These are phyloP conservation scores for Globisporangium apiculatum DNA, from an alignment of 352 stramenopile genomes.

Conservation along the genomic window DNA sequence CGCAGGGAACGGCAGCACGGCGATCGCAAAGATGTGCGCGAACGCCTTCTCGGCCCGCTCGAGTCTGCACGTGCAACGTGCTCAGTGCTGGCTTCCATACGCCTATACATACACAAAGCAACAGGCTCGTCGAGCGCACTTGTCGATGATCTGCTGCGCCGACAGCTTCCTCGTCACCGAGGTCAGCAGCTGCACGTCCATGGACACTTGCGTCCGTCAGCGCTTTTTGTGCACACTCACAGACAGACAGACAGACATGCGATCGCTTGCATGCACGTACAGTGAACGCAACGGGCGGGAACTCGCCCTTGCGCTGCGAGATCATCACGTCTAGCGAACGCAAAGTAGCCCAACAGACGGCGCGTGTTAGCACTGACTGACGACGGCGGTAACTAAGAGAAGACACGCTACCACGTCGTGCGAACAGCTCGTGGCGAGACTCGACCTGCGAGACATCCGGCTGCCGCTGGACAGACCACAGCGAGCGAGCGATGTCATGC, in stretches of 20 bases:
- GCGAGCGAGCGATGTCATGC: neutral
- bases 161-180: slow-evolving; percentile 29
- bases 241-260: neutral
- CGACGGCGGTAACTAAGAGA: too few species aligned
- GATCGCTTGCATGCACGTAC: slow-evolving; percentile 15
- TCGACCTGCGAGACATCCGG: slow-evolving; percentile 40
- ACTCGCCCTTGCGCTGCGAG: slow-evolving; percentile 59
- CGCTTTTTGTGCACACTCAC: neutral
- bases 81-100: too few species aligned
- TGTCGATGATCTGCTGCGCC: slow-evolving; percentile 34
- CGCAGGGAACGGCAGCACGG: slow-evolving; percentile 33
- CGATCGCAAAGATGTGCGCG: slow-evolving; percentile 40
- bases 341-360: too few species aligned
- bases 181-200: slow-evolving; percentile 5
- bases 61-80: slow-evolving; percentile 17
- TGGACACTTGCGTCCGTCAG: too few species aligned
- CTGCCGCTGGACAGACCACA: slow-evolving; percentile 21
- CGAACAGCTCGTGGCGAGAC: neutral
- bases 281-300: slow-evolving; percentile 65
- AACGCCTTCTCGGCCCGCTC: slow-evolving; percentile 58
- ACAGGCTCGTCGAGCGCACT: slow-evolving; percentile 12
- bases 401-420: neutral
- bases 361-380: too few species aligned
- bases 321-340: slow-evolving; percentile 61
- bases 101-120: too few species aligned